phyloP scores from a whole-genome alignment of 495 filamentous ascomycete genomes.

The Neurospora sp. region DNA sequence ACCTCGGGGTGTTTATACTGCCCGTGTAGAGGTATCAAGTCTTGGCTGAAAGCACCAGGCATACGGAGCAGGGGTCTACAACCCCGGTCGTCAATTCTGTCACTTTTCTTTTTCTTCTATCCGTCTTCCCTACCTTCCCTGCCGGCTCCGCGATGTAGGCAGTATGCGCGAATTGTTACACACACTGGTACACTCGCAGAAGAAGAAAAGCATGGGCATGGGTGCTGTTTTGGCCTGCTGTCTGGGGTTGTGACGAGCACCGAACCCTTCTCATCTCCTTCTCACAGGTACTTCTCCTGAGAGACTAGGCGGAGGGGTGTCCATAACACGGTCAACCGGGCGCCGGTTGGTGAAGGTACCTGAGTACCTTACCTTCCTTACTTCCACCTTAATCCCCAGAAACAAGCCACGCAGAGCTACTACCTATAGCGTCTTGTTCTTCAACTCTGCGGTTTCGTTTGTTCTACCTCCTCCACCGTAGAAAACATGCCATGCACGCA shows the following conservation, averaged over 20 bases:
- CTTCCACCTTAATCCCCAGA: not conserved
- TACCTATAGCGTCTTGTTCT: not conserved
- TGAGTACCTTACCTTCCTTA: not conserved
- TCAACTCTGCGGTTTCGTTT: slow-evolving; percentile 4
- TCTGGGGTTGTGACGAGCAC: not conserved
- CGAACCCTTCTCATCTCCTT: not conserved
- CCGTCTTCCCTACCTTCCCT: slow-evolving; percentile 4
- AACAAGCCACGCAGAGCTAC: not conserved
- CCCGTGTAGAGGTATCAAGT: not conserved
- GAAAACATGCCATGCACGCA: slow-evolving; percentile 6
- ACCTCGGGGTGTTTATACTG: not conserved
- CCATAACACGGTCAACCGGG: not conserved
- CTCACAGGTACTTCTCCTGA: not conserved
- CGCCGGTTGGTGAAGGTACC: not conserved
- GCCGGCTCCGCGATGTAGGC: not conserved
- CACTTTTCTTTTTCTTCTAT: slow-evolving; percentile 10
- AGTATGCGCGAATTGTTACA: not conserved
- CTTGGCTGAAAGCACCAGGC: not conserved
- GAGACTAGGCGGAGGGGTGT: not conserved
- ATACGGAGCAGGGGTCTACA: not conserved
- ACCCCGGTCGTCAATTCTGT: slow-evolving; percentile 3
- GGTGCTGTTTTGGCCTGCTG: not conserved
- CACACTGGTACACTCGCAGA: not conserved
- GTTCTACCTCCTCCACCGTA: slow-evolving; percentile 5
- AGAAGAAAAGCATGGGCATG: not conserved